These are phyloP conservation scores for Musa beccarii DNA, from an alignment of 176 grass and related monocot species.

Conservation along the genomic window DNA sequence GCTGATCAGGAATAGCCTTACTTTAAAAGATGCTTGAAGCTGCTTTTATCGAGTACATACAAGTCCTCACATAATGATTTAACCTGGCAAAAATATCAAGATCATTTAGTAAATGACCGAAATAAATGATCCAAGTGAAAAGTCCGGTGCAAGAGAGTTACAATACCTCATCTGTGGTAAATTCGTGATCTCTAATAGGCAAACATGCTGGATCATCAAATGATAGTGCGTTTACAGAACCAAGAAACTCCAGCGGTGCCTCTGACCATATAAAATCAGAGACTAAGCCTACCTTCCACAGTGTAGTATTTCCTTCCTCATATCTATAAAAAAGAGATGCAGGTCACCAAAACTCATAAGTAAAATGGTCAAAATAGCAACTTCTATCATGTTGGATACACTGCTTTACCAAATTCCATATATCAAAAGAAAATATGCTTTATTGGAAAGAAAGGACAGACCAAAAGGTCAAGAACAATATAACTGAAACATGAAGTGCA, in stretches of 20 bases:
- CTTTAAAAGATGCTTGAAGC: conserved; percentile 97
- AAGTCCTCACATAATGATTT: conserved; percentile 71
- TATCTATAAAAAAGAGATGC: conserved; percentile 39
- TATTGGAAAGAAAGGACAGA: too few species aligned
- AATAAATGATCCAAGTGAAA: conserved; percentile 2
- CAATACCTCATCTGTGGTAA: conserved; percentile 77
- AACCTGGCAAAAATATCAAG: conserved; percentile 36
- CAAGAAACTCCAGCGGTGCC: conserved; percentile 77
- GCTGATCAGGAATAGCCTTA: conserved; percentile 25
- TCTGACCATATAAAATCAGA: conserved; percentile 87
- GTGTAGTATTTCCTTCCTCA: conserved; percentile 75
- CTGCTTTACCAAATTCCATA: not conserved
- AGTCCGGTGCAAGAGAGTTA: not conserved
- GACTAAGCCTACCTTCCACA: conserved; percentile 61
- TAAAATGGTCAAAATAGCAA: not conserved
- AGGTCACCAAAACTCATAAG: conserved; percentile 2
- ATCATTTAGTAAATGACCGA: conserved; percentile 6
- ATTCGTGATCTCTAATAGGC: conserved; percentile 72
- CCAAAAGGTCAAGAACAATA: too few species aligned
- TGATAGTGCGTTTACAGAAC: conserved; percentile 67
- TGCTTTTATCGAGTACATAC: conserved; percentile 83
- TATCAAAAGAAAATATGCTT: not conserved
- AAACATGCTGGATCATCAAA: conserved; percentile 72
- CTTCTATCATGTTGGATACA: not conserved
- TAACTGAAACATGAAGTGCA: too few species aligned